Base-by-base conservation (phyloP, 2,329 filamentous ascomycete species). In the Trichoderma arundinaceum region DNA sequence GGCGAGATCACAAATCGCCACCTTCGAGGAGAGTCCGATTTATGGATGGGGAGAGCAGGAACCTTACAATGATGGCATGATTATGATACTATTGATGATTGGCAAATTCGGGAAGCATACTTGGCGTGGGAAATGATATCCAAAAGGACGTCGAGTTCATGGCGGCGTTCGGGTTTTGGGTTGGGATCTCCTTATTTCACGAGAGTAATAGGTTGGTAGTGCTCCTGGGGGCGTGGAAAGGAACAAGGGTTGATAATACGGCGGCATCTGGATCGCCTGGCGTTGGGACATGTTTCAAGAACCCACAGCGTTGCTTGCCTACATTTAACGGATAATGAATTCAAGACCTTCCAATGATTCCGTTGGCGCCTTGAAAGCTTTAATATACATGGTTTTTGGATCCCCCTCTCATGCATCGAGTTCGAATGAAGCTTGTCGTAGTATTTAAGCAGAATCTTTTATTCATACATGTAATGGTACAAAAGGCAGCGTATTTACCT, bases 1-100 rank as follows among this genome's bases (percentile, higher is more conserved):
- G 74, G 60, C 58, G 74, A 61, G 67, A 74, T 53, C 66, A 71
- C 43, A 73, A 70, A 64, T 72, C 71, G 35, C 49, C 57, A 5
- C 68, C 74, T 5, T 68, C 72, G 19, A 71, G 78, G 49, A 80
- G 75, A 68, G 79, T 81, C 43, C 75, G 75, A 17, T 81, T 82
- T 46, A 78, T 75, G 58, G 79, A 81, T 28, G 71, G 75, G 33
- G 80, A 83, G 57, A 68, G 71, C 48, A 69, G 72, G 10, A 76
- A 74, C 22, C 64, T 76, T 61, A 71, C 69, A 22, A 73, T 70
- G 35, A 77, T 70, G n/a, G 72, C 70, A 65, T 77, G 69, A 75
- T 57, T 22, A 39, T 64, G 65, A 64, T 48, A 5, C 28, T 33
- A 33, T 33, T 19, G 19, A 52, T 28, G 43, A 63, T 32, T 56